Evolutionary conservation across 345 rosid species (phyloP).

Genomic region (Lepidium aucheri): DNA sequence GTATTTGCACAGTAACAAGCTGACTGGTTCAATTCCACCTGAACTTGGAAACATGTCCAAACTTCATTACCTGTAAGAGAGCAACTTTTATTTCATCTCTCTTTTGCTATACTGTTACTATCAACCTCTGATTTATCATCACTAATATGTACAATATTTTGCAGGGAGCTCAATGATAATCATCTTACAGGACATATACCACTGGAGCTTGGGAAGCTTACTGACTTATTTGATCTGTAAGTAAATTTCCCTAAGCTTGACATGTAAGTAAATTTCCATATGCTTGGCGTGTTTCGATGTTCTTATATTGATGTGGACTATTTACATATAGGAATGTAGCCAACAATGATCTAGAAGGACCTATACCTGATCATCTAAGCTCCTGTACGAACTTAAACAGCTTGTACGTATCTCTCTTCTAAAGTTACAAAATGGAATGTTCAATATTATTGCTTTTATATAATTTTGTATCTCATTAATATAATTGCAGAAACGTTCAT

Average conservation of each 20-base stretch:
- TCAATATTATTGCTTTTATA: not conserved
- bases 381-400: conserved; percentile 86
- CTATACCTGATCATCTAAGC: conserved; percentile 79
- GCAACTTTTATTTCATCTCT: not conserved
- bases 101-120: not conserved
- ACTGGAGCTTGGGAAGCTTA: conserved; percentile 91
- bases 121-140: not conserved
- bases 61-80: conserved; percentile 83
- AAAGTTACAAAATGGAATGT: not conserved
- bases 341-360: conserved; percentile 71
- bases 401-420: conserved; percentile 43
- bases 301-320: not conserved
- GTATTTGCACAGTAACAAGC: conserved; percentile 77
- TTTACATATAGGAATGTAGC: conserved; percentile 65
- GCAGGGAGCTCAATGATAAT: conserved; percentile 92
- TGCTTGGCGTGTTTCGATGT: not conserved
- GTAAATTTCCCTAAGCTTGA: conserved; percentile 13
- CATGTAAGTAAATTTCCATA: conserved; percentile 37
- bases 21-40: conserved; percentile 77
- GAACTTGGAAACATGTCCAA: conserved; percentile 97
- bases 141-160: not conserved
- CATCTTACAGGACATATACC: conserved; percentile 65
- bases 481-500: conserved; percentile 57
- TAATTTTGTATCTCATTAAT: conserved; percentile 6
- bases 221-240: conserved; percentile 92